phyloP scores from a whole-genome alignment of 2,329 filamentous ascomycete species.

The Corinectria fuckeliana region DNA sequence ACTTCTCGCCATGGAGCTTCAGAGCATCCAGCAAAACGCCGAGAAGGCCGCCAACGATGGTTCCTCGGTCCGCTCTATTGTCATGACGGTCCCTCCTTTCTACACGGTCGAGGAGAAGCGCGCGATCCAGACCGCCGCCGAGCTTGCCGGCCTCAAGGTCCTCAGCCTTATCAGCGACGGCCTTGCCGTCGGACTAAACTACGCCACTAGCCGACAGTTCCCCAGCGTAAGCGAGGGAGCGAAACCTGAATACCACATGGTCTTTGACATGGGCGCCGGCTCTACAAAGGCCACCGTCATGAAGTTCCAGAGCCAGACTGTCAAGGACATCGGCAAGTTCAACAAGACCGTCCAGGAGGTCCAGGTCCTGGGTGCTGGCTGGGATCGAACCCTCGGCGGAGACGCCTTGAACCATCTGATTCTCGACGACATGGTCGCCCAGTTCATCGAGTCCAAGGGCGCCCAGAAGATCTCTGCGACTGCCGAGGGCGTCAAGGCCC shows the following conservation, averaged over 20 bases:
- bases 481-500: slow-evolving; percentile 67
- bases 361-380: slow-evolving; percentile 84
- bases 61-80: slow-evolving; percentile 76
- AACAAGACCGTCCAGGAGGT: slow-evolving; percentile 98
- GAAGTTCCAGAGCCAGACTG: slow-evolving; percentile 84
- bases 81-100: slow-evolving; percentile 89
- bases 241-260: slow-evolving; percentile 88
- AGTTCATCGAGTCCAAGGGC: slow-evolving; percentile 75
- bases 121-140: slow-evolving; percentile 81
- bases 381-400: slow-evolving; percentile 89
- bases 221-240: slow-evolving; percentile 81
- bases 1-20: slow-evolving; percentile 92
- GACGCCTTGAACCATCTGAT: slow-evolving; percentile 89
- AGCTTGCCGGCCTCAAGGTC: slow-evolving; percentile 86
- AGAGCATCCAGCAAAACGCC: slow-evolving; percentile 89
- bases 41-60: slow-evolving; percentile 81
- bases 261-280: slow-evolving; percentile 98
- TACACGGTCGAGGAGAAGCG: slow-evolving; percentile 91
- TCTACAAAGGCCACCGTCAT: slow-evolving; percentile 90
- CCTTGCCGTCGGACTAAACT: slow-evolving; percentile 91
- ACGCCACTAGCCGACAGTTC: slow-evolving; percentile 90
- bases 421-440: slow-evolving; percentile 83
- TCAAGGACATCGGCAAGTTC: slow-evolving; percentile 91
- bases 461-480: slow-evolving; percentile 70
- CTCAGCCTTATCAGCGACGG: slow-evolving; percentile 88